phyloP scores from a whole-genome alignment of 176 grass and related monocot species.

The Oryza officinalis region DNA sequence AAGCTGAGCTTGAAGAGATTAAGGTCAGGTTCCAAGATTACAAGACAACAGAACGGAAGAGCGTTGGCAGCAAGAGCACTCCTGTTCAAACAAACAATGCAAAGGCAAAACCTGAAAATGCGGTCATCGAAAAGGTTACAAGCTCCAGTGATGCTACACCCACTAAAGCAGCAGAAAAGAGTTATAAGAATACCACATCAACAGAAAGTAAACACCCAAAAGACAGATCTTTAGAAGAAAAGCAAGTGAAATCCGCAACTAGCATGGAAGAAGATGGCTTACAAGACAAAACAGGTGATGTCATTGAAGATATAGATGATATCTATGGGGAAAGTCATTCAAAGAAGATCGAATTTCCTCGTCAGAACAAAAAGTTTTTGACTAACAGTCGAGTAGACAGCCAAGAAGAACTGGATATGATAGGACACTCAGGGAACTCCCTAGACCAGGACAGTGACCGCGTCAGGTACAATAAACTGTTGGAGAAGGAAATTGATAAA shows the following conservation, averaged over 20 bases:
- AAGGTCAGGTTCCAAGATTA: slow-evolving; percentile 44
- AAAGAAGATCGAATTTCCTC: slow-evolving; percentile 40
- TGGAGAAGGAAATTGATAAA: slow-evolving; percentile 40
- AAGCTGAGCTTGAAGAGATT: slow-evolving; percentile 77
- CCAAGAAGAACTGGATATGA: slow-evolving; percentile 2
- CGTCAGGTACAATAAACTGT: slow-evolving; percentile 37
- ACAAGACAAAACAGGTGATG: slow-evolving; percentile 25
- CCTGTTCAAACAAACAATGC: slow-evolving; percentile 12
- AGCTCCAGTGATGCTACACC: slow-evolving; percentile 30
- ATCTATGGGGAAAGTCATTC: slow-evolving; percentile 44
- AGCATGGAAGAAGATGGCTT: slow-evolving; percentile 35
- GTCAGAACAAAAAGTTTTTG: slow-evolving; percentile 26
- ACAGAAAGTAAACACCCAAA: slow-evolving; percentile 21
- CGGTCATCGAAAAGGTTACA: background rate
- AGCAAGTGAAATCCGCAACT: slow-evolving; percentile 37
- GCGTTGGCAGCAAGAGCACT: slow-evolving; percentile 25
- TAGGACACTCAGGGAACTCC: slow-evolving; percentile 35
- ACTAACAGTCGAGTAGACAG: slow-evolving; percentile 8
- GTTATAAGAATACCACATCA: slow-evolving; percentile 29
- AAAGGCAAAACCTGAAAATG: slow-evolving; percentile 11
- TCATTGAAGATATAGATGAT: slow-evolving; percentile 38
- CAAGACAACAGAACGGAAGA: slow-evolving; percentile 22
- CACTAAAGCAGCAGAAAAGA: slow-evolving; percentile 25
- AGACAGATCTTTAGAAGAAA: slow-evolving; percentile 52
- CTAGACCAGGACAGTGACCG: slow-evolving; percentile 43